Evolutionary conservation across 306 rosid species (phyloP), one percentile per base, ranked within the genome.

Genomic region (Citrullus amarus): DNA sequence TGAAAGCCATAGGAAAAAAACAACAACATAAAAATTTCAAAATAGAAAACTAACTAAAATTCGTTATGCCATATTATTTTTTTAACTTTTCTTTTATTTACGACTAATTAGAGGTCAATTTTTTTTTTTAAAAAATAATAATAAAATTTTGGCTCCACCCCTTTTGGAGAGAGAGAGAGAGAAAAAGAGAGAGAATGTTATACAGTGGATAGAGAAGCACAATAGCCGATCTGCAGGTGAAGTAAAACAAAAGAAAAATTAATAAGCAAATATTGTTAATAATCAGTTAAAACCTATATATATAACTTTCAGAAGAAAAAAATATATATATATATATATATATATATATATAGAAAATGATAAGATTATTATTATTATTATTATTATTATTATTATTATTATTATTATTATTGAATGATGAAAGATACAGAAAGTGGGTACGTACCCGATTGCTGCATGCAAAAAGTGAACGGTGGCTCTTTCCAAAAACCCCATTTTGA

Each of bases 171-270:
- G 39, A 36, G 6, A 36, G 28, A 25, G 28, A 22, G 6, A 71
- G 41, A 15, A 32, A 22, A 36, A 28, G 13, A 71, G 57, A 51
- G 16, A 30, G 43, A 73, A 7, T 30, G 71, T 85, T 89, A 91
- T 89, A 95, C 98, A 95, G 76, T 38, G 98, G 98, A 80, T 81
- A 95, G 41, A 95, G 83, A 85, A 95, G 95, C 94, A 91, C 88
- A 14, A 88, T 79, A 58, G 88, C 92, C 9, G 95, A 97, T 84
- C 98, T 95, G 91, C 76, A 80, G 44, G 77, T 30, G 28, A 73
- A 28, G 16, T 9, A 48, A 28, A 28, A 2, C 41, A 73, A 55
- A 30, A 44, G 2, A 8, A 44, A 44, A 16, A 71, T 12, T 30
- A 72, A 66, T 18, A 8, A 66, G 4, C 8, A 65, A 13, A 16